Evolutionary conservation across 768 basidiomycete species (phyloP).

Genomic region (Mycena polygramma): DNA sequence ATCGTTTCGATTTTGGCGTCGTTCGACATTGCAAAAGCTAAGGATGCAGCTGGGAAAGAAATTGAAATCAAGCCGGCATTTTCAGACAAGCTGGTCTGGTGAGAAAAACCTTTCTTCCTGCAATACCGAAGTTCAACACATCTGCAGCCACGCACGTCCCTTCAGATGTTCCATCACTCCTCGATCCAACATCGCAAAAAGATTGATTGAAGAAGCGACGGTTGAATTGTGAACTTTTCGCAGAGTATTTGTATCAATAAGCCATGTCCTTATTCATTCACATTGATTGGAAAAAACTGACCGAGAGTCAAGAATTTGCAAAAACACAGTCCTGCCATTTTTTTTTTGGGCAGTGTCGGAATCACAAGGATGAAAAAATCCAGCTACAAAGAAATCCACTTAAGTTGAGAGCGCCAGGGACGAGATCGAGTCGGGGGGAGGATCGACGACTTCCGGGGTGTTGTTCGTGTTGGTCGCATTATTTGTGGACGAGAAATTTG

Average conservation of each 20-base stretch:
- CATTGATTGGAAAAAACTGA: too few species aligned
- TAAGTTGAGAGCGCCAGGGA: conserved; percentile 57
- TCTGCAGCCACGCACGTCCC: too few species aligned
- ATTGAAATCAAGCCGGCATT: conserved; percentile 32
- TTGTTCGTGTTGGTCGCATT: too few species aligned
- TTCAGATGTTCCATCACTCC: conserved; percentile 10
- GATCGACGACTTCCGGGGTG: conserved; percentile 72
- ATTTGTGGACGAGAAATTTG: too few species aligned
- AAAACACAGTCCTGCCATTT: too few species aligned
- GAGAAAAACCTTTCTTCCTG: too few species aligned
- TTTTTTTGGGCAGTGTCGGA: too few species aligned
- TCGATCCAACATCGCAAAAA: background rate
- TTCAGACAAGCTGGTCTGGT: conserved; percentile 6
- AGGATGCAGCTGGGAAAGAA: conserved; percentile 64
- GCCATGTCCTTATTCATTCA: too few species aligned
- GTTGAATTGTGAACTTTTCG: too few species aligned
- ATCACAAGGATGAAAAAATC: conserved; percentile 54
- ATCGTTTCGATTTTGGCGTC: background rate
- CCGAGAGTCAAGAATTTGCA: too few species aligned
- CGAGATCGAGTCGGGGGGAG: conserved; percentile 78
- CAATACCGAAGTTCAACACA: too few species aligned
- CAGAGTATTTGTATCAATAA: too few species aligned
- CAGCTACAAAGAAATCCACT: conserved; percentile 78
- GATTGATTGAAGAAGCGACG: background rate
- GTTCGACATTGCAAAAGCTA: conserved; percentile 40